Conservation (phyloP, 176 grass and related monocot genomes). For the Raddia distichophylla region DNA sequence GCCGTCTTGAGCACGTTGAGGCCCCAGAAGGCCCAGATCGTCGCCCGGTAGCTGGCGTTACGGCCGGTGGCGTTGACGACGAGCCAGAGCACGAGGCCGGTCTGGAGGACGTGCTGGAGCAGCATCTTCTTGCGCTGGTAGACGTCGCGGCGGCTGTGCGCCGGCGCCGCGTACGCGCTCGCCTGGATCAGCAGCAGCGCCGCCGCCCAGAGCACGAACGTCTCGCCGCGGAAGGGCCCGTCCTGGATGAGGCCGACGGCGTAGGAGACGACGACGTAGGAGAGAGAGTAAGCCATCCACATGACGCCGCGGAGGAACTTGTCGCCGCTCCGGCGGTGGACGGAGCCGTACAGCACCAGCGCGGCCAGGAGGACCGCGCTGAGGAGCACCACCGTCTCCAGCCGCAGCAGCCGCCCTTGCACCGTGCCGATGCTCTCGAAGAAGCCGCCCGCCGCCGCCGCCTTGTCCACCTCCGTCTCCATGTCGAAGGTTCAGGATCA, state of each 20-base stretch:
- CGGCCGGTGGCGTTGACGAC: constrained; percentile 38
- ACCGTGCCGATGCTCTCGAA: constrained; percentile 38
- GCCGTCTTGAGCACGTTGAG: constrained; percentile 56
- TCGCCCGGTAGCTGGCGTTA: constrained; percentile 48
- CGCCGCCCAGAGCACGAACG: constrained; percentile 58
- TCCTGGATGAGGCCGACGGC: constrained; percentile 61
- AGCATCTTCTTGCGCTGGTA: constrained; percentile 63
- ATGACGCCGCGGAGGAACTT: constrained; percentile 47
- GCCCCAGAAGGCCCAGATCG: constrained; percentile 52
- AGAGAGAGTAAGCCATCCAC: constrained; percentile 62
- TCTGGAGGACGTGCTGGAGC: constrained; percentile 60
- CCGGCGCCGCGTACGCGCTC: constrained; percentile 45
- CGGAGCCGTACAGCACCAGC: constrained; percentile 50
- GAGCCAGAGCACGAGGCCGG: constrained; percentile 49
- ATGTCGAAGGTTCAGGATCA: too few relatives aligned
- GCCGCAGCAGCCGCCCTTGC: constrained; percentile 41
- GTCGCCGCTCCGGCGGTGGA: constrained; percentile 47
- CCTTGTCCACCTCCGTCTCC: constrained; percentile 6
- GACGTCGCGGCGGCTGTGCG: constrained; percentile 54
- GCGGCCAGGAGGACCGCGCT: constrained; percentile 52
- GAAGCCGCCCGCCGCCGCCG: not conserved
- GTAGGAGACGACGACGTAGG: constrained; percentile 63
- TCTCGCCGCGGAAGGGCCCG: constrained; percentile 56
- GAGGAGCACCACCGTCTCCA: constrained; percentile 56
- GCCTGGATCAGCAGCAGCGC: constrained; percentile 57